Percentiles rank a stretch among this genome's conserved stretches.
These are phyloP conservation scores for Penicillium paradoxum DNA, from an alignment of 495 filamentous ascomycete genomes.

Conservation along the genomic window DNA sequence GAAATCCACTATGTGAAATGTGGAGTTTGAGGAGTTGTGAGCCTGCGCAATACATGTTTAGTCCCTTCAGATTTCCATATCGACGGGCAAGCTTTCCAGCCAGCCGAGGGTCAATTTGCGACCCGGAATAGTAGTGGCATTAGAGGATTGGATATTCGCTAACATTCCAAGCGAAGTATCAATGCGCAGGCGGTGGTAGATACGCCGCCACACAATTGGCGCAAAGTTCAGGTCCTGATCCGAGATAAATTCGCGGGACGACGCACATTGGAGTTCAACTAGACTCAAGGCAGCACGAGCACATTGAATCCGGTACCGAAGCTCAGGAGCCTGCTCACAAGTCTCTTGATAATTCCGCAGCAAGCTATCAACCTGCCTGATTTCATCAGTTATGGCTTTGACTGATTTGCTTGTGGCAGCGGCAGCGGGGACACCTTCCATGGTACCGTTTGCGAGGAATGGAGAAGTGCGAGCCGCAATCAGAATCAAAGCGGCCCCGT, in stretches of 20 bases:
- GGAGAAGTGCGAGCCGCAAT: neutral
- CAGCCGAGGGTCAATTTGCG: slow-evolving; percentile 2
- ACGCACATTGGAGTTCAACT: no score
- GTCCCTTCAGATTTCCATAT: no score
- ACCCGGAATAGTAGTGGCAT: neutral
- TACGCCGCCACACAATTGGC: no score
- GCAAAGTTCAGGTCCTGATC: no score
- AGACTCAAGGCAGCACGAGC: no score
- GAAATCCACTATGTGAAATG: no score
- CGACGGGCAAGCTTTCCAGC: slow-evolving; percentile 15
- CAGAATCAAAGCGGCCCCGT: neutral
- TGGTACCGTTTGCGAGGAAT: no score
- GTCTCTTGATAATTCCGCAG: neutral
- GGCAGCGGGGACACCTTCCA: no score
- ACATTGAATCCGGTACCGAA: neutral
- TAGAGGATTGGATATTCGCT: neutral
- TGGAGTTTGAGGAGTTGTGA: no score
- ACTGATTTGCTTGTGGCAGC: neutral
- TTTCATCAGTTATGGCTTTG: neutral
- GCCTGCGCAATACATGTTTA: no score
- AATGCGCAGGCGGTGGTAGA: neutral
- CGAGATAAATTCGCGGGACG: no score
- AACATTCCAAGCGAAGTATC: neutral
- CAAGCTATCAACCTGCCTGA: neutral
- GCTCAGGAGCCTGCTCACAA: neutral